A percentile compares a stretch with the other conserved stretches of the same genome.
phyloP scores from a whole-genome alignment of 768 basidiomycete genomes.

The Phallus indusiatus region DNA sequence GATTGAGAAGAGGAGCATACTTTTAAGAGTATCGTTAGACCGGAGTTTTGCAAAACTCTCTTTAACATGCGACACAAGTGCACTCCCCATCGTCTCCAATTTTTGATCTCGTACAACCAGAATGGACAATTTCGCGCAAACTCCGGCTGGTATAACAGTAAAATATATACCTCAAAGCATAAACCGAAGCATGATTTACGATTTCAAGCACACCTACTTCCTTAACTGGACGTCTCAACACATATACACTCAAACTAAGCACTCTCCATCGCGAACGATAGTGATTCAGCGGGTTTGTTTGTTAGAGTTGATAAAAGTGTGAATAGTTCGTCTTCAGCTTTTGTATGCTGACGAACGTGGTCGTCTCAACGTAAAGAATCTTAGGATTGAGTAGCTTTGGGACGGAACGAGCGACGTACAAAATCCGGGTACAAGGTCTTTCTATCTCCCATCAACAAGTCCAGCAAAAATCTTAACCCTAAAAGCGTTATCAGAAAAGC shows the following conservation, averaged over 20 bases:
- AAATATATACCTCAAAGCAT: constrained; percentile 33
- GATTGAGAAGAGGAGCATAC: too few species aligned
- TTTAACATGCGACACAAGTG: constrained; percentile 53
- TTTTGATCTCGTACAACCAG: constrained; percentile 94
- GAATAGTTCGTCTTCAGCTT: constrained; percentile 61
- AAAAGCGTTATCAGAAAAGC: too few species aligned
- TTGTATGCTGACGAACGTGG: constrained; percentile 48
- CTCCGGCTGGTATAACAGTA: constrained; percentile 81
- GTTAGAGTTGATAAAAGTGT: constrained; percentile 60
- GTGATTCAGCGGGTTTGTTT: constrained; percentile 51
- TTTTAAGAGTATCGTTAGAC: too few species aligned
- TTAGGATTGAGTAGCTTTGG: not conserved
- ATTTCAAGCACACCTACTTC: constrained; percentile 49
- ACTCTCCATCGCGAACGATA: constrained; percentile 82
- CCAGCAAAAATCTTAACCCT: constrained; percentile 76
- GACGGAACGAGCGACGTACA: constrained; percentile 56
- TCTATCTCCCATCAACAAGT: constrained; percentile 48
- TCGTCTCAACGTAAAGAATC: constrained; percentile 46
- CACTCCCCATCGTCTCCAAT: constrained; percentile 53
- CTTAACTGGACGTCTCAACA: constrained; percentile 72
- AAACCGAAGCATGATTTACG: too few species aligned
- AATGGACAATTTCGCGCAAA: constrained; percentile 75
- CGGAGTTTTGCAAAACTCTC: too few species aligned
- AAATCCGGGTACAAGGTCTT: constrained; percentile 67
- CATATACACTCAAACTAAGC: constrained; percentile 84